phyloP scores from a whole-genome alignment of 2,329 filamentous ascomycete genomes.

The Calonectria fujianensis region DNA sequence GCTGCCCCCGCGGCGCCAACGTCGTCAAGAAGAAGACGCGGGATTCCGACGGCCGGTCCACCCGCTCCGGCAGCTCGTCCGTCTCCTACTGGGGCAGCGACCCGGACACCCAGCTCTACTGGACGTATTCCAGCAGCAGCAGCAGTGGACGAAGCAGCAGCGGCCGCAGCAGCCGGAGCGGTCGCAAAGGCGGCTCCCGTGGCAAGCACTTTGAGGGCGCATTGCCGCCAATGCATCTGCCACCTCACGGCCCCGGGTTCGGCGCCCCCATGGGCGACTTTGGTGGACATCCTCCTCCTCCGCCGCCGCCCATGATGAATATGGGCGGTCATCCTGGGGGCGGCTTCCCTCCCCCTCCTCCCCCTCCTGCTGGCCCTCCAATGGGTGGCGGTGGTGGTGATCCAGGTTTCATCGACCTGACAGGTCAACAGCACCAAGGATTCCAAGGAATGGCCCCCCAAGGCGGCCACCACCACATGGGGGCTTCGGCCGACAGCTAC shows the following conservation, averaged over 20 bases:
- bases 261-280: constrained; percentile 44
- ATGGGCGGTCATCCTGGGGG: constrained; percentile 49
- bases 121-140: constrained; percentile 43
- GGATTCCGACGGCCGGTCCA: constrained; percentile 53
- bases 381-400: constrained; percentile 39
- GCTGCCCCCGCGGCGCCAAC: constrained; percentile 51
- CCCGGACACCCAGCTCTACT: constrained; percentile 52
- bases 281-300: constrained; percentile 39
- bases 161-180: constrained; percentile 43
- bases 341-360: constrained; percentile 39
- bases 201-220: constrained; percentile 52
- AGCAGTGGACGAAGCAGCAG: constrained; percentile 41
- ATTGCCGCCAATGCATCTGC: constrained; percentile 46
- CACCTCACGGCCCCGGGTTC: constrained; percentile 35
- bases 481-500: constrained; percentile 41
- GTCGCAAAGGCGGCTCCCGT: constrained; percentile 47
- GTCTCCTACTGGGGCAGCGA: constrained; percentile 48
- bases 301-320: constrained; percentile 30
- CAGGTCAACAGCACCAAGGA: constrained; percentile 50
- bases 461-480: constrained; percentile 30
- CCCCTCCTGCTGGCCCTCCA: constrained; percentile 10
- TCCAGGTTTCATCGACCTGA: constrained; percentile 50
- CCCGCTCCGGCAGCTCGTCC: constrained; percentile 47
- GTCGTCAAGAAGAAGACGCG: constrained; percentile 55
- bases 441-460: constrained; percentile 22